Base-by-base conservation (phyloP, 176 grass and related monocot genomes). In the Phyllostachys edulis region DNA sequence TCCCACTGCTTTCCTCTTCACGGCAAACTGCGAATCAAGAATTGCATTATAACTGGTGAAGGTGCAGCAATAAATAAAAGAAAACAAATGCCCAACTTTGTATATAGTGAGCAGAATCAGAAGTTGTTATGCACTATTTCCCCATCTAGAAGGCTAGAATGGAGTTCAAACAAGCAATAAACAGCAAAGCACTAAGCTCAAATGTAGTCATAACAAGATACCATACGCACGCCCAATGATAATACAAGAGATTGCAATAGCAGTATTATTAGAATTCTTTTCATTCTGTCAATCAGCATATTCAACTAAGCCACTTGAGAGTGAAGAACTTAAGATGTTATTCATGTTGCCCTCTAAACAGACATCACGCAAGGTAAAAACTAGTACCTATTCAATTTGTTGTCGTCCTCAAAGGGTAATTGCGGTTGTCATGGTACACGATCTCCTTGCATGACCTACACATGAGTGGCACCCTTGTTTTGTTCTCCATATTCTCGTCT, bases 1-100 rank as follows among this genome's bases (percentile, higher is more conserved):
- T 63, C 94, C 94, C 50, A 94, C 92, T 16, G 91, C 87, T 85
- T 94, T 97, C 89, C 92, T 97, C 79, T 97, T 97, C 42, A 92
- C 92, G 21, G 88, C 92, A 89, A 86, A 97, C 88, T 97, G 69
- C 20, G 42, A 63, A 55, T 47, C 16, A 49, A 16, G 4, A 40
- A 45, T 8, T 8, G 23, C 6, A 73, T 1, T 5, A 73, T 7
- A 52, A 4, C 40, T 8, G 40, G 57, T 60, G 39, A 75, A 20
- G 51, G 6, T 56, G 54, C 55, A 57, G 6, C 55, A 57, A 57
- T 21, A n/a, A n/a, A 13, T n/a, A 71, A 24, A 71, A 60, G 65
- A 81, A 40, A 6, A 12, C 9, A 21, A 7, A 41, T 2, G 9
- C 4, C 44, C 29, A 45, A 24, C 26, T 50, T 27, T 39, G 20